These are phyloP conservation scores for Lactarius hatsudake DNA, from an alignment of 768 basidiomycete genomes.

Conservation along the genomic window DNA sequence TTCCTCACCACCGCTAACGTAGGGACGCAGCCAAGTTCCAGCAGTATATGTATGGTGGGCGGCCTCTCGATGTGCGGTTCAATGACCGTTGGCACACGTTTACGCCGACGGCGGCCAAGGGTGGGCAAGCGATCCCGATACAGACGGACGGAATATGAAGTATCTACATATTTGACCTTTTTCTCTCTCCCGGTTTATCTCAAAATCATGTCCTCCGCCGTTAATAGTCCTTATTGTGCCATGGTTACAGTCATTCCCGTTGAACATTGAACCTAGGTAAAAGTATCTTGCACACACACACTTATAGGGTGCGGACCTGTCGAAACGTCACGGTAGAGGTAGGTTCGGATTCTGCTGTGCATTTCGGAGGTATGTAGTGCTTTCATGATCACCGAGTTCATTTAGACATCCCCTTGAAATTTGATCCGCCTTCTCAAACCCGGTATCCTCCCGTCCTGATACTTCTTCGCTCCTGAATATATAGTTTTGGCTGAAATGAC, in stretches of 20 bases:
- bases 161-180: neutral
- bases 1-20: slow-evolving; percentile 4
- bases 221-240: neutral
- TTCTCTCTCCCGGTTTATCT: neutral
- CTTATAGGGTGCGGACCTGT: neutral
- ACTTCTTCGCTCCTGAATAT: no score
- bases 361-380: neutral
- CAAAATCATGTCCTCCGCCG: neutral
- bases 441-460: no score
- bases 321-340: neutral
- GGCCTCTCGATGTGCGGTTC: slow-evolving; percentile 89
- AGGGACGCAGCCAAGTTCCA: slow-evolving; percentile 79
- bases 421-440: neutral
- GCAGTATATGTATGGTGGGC: slow-evolving; percentile 91
- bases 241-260: neutral
- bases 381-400: neutral
- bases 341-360: neutral
- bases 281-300: neutral
- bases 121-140: slow-evolving; percentile 69
- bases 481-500: no score
- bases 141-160: slow-evolving; percentile 48
- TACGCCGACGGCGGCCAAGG: slow-evolving; percentile 84
- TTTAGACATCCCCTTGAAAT: neutral
- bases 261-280: neutral
- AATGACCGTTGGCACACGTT: slow-evolving; percentile 97